Conservation (phyloP, 2,329 filamentous ascomycete genomes). For the Xylariaceae sp. region DNA sequence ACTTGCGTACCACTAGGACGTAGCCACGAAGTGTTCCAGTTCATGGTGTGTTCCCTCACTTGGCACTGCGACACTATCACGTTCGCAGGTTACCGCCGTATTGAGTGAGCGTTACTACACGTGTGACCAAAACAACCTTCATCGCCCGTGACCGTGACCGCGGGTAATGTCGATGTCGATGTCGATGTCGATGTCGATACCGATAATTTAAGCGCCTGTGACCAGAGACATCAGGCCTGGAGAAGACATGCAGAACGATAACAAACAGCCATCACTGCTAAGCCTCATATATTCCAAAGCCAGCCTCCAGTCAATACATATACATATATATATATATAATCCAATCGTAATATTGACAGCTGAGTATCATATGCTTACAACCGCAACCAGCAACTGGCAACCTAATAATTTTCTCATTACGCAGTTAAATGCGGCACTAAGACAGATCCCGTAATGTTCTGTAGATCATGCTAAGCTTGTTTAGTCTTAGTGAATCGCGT, state of each 20-base stretch:
- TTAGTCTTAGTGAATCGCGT: constrained; percentile 27
- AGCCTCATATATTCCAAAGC: not conserved
- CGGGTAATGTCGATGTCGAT: not conserved
- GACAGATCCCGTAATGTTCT: constrained; percentile 20
- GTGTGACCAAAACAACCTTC: constrained; percentile 15
- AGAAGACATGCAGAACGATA: too few species aligned
- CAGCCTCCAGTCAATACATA: too few species aligned
- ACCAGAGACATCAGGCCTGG: not conserved
- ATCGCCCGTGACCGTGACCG: not conserved
- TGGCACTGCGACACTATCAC: constrained; percentile 28
- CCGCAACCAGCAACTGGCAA: too few species aligned
- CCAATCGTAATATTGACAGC: not conserved
- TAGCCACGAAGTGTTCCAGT: constrained; percentile 10
- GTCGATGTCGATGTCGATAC: not conserved
- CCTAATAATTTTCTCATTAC: constrained; percentile 15
- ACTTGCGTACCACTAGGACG: constrained; percentile 11
- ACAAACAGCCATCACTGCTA: too few species aligned
- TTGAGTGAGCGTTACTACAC: constrained; percentile 7
- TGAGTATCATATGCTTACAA: not conserved
- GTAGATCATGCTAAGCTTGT: constrained; percentile 19
- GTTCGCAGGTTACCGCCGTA: constrained; percentile 18
- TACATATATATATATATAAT: too few species aligned
- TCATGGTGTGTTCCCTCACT: constrained; percentile 13
- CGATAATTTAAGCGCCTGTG: not conserved
- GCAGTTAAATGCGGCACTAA: constrained; percentile 26